Evolutionary conservation across 768 basidiomycete genomes (phyloP).

Genomic region (Suillus lakei): DNA sequence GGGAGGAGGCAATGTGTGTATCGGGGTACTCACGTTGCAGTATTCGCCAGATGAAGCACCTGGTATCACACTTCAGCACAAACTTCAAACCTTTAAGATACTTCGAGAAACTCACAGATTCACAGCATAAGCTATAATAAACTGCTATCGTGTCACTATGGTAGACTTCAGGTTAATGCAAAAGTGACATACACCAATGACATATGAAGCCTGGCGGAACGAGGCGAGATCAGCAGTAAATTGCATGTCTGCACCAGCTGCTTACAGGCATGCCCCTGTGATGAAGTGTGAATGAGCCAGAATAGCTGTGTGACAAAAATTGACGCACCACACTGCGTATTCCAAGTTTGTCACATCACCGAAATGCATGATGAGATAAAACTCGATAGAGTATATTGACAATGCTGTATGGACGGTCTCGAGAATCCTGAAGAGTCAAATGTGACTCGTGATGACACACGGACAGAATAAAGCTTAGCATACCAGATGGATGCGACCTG

Average conservation of each 20-base stretch:
- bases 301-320: not conserved
- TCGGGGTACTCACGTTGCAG: conserved; percentile 17
- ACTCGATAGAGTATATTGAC: conserved; percentile 19
- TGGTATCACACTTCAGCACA: not conserved
- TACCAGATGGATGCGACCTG: conserved; percentile 21
- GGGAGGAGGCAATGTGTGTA: not conserved
- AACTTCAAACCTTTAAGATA: not conserved
- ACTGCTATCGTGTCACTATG: not conserved
- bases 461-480: not conserved
- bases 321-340: conserved; percentile 18
- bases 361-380: conserved; percentile 22
- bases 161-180: not conserved
- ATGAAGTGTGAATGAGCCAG: not conserved
- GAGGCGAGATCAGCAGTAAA: not conserved
- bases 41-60: conserved; percentile 25
- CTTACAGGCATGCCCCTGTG: conserved; percentile 20
- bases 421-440: conserved; percentile 12
- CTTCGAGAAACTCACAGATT: conserved; percentile 7
- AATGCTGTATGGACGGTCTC: conserved; percentile 20
- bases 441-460: not conserved
- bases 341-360: conserved; percentile 1
- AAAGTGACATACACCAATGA: conserved; percentile 13
- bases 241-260: not conserved
- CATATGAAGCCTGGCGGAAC: conserved; percentile 11
- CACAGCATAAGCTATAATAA: conserved; percentile 10